These are phyloP conservation scores for Populus hybrid DNA, from an alignment of 441 rosid species.

Conservation along the genomic window DNA sequence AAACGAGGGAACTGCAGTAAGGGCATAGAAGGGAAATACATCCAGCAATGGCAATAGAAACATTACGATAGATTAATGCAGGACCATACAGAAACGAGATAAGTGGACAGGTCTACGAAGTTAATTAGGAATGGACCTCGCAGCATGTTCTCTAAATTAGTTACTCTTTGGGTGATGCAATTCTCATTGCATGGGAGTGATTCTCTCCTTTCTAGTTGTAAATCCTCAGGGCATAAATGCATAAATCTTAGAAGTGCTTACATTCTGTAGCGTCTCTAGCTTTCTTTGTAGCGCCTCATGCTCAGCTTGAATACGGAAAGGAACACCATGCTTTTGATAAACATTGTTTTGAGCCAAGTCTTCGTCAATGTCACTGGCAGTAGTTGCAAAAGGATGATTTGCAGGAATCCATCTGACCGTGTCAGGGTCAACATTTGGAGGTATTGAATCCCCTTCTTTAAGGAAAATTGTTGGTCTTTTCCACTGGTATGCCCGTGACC, in stretches of 20 bases:
- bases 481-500: slow-evolving; percentile 96
- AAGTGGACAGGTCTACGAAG: neutral
- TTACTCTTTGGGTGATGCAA: neutral
- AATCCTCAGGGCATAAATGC: neutral
- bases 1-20: too few species aligned
- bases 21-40: too few species aligned
- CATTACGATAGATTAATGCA: neutral
- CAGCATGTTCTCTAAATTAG: neutral
- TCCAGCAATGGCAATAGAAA: too few species aligned
- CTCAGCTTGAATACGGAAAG: slow-evolving; percentile 86
- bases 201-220: neutral
- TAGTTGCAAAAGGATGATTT: slow-evolving; percentile 96
- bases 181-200: neutral
- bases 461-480: slow-evolving; percentile 84
- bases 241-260: slow-evolving; percentile 15
- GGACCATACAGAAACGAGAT: neutral
- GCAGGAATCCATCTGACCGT: slow-evolving; percentile 94
- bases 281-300: slow-evolving; percentile 87
- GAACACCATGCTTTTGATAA: slow-evolving; percentile 91
- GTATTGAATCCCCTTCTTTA: slow-evolving; percentile 84
- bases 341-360: slow-evolving; percentile 89
- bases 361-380: slow-evolving; percentile 75
- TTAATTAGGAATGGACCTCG: neutral
- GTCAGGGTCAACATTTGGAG: slow-evolving; percentile 87
- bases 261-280: slow-evolving; percentile 78